Conservation (phyloP, 139 green algal genomes). For the Asterochloris sp. region DNA sequence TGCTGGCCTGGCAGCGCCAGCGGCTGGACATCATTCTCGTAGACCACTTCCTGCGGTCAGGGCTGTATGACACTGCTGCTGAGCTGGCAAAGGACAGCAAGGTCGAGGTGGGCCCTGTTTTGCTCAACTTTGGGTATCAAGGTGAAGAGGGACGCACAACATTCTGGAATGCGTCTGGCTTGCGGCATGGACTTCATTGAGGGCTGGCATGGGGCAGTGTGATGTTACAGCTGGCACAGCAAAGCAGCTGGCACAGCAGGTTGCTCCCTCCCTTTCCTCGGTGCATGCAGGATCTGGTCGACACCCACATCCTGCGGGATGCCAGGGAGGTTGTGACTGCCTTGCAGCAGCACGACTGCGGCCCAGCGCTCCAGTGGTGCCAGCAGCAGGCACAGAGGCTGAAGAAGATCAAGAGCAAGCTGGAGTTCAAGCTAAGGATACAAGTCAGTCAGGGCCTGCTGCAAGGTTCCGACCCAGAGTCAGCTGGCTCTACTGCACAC, state of each 20-base stretch:
- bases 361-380: slow-evolving; percentile 80
- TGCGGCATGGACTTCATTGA: no score
- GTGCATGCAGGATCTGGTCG: slow-evolving; percentile 51
- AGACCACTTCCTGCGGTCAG: slow-evolving; percentile 76
- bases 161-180: no score
- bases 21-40: slow-evolving; percentile 70
- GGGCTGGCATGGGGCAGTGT: no score
- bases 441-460: slow-evolving; percentile 29
- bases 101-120: not conserved
- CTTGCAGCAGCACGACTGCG: slow-evolving; percentile 61
- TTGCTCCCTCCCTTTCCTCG: not conserved
- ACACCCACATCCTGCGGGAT: slow-evolving; percentile 73
- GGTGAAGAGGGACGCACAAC: no score
- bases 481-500: no score
- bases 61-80: slow-evolving; percentile 45
- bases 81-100: slow-evolving; percentile 9
- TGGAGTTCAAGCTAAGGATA: slow-evolving; percentile 88
- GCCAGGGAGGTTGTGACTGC: slow-evolving; percentile 54
- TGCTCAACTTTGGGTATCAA: no score
- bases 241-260: no score
- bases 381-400: slow-evolving; percentile 58
- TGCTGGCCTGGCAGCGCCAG: slow-evolving; percentile 60
- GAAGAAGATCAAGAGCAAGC: slow-evolving; percentile 68
- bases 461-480: no score
- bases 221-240: no score